Conservation (phyloP, 2,329 filamentous ascomycete genomes). For the Fusarium zealandicum region DNA sequence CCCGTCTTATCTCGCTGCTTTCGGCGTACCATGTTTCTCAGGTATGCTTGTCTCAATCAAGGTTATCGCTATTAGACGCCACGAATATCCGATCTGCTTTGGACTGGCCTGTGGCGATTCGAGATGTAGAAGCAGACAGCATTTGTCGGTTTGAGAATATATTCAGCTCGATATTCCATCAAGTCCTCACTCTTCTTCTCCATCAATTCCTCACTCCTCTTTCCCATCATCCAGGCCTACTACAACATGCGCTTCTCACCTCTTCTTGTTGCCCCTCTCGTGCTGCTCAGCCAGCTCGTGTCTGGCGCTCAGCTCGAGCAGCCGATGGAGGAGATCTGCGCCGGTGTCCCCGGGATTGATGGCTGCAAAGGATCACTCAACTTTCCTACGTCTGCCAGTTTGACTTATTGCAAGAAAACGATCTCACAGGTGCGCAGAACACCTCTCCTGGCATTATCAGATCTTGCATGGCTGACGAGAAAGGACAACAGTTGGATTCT, state of each 20-base stretch:
- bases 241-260: neutral
- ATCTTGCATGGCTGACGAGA: neutral
- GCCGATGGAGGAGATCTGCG: neutral
- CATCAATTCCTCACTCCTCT: neutral
- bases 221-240: neutral
- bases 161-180: neutral
- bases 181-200: neutral
- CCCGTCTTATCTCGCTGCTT: neutral
- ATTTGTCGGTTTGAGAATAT: neutral
- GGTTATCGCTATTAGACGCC: neutral
- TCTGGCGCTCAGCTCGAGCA: neutral
- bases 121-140: neutral
- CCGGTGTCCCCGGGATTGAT: neutral
- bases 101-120: neutral
- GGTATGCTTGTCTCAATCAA: neutral
- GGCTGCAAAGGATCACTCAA: neutral
- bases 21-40: neutral
- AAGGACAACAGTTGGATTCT: neutral
- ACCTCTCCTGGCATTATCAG: neutral
- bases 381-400: neutral
- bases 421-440: neutral
- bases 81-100: neutral
- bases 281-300: constrained; percentile 2
- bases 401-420: neutral
- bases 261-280: neutral